A percentile compares a stretch with the other conserved stretches of the same genome.
These are phyloP conservation scores for Vachellia collinsii DNA, from an alignment of 306 rosid species.

Conservation along the genomic window DNA sequence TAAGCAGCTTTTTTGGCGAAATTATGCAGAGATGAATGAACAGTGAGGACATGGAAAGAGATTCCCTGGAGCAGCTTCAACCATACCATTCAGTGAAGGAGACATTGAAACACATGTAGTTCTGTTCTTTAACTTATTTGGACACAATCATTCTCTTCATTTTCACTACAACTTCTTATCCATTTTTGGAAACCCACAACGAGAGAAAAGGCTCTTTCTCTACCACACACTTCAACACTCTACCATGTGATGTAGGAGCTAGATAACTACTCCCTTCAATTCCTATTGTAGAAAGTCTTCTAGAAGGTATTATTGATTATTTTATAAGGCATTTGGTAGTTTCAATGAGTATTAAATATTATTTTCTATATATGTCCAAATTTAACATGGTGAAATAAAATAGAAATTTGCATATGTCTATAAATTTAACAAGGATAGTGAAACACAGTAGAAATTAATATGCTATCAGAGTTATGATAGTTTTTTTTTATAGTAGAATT, in stretches of 20 bases:
- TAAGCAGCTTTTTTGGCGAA: neutral
- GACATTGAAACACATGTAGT: constrained; percentile 40
- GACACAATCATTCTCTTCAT: constrained; percentile 56
- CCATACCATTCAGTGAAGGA: neutral
- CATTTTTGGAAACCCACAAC: constrained; percentile 39
- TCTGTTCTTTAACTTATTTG: constrained; percentile 63
- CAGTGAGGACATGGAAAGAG: constrained; percentile 13
- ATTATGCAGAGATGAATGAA: neutral
- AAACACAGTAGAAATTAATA: no score
- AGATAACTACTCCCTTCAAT: neutral
- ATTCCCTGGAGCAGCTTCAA: constrained; percentile 43
- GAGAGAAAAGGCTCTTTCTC: neutral
- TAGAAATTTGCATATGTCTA: no score
- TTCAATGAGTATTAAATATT: no score
- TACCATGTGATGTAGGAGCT: no score
- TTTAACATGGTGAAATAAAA: no score
- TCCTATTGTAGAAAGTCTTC: no score
- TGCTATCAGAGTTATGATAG: no score
- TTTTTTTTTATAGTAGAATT: no score
- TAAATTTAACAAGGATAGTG: no score
- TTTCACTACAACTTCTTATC: constrained; percentile 42
- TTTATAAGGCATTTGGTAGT: no score
- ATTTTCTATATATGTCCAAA: no score
- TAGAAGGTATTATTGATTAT: no score
- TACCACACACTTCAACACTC: neutral